Conservation (phyloP, 192 early-diverging fungal species). For the Podila minutissima region DNA sequence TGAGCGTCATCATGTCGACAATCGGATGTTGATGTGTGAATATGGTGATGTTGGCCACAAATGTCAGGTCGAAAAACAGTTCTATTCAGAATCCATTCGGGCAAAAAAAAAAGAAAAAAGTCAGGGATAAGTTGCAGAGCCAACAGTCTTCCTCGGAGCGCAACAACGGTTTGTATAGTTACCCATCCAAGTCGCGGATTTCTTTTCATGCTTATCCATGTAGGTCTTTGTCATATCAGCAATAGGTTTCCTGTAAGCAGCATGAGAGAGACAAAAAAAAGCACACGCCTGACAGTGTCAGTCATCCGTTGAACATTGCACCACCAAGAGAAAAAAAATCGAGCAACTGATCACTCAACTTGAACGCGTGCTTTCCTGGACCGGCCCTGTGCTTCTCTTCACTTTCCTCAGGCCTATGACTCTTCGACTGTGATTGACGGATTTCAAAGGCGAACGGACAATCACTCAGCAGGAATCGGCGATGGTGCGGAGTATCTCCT, state of each 20-base stretch:
- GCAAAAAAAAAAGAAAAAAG: too few species aligned
- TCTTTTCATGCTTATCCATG: conserved; percentile 9
- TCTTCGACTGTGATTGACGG: neutral
- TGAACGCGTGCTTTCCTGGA: conserved; percentile 29
- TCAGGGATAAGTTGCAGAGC: neutral
- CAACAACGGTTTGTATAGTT: neutral
- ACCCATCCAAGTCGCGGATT: conserved; percentile 48
- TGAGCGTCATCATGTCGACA: conserved; percentile 40
- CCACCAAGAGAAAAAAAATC: too few species aligned
- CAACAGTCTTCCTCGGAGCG: neutral
- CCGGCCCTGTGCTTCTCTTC: conserved; percentile 2
- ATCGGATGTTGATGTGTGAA: conserved; percentile 60
- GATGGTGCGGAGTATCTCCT: neutral
- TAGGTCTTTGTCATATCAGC: conserved; percentile 15
- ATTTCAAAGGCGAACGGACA: conserved; percentile 35
- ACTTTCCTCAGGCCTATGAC: neutral
- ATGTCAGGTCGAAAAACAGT: conserved; percentile 61
- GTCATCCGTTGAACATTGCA: neutral
- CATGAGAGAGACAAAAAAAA: neutral
- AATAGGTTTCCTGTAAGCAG: conserved; percentile 14
- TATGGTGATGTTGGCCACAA: conserved; percentile 57
- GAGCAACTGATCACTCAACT: conserved; percentile 3
- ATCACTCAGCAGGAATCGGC: conserved; percentile 18
- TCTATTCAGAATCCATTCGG: conserved; percentile 20
- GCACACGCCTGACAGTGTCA: neutral